Evolutionary conservation across 257 asterid genomes (phyloP).

Genomic region (Euphrasia confusa): DNA sequence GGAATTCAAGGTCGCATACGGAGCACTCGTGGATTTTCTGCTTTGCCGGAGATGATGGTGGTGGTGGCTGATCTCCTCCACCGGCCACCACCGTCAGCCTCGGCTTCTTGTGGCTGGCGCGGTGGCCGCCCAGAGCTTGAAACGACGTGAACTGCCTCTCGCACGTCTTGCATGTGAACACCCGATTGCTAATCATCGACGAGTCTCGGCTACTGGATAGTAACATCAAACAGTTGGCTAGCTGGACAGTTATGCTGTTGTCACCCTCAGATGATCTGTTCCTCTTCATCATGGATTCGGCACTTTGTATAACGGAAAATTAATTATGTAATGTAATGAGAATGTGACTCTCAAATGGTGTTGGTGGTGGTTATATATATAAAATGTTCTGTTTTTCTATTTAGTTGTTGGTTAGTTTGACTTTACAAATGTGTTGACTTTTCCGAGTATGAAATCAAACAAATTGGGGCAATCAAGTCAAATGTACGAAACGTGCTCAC

Average conservation of each 20-base stretch:
- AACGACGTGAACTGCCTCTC: conserved; percentile 58
- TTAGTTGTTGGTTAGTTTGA: background rate
- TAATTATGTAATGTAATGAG: background rate
- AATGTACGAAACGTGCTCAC: background rate
- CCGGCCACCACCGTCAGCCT: conserved; percentile 14
- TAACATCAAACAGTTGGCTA: conserved; percentile 30
- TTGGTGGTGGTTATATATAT: background rate
- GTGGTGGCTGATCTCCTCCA: background rate
- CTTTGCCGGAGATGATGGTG: conserved; percentile 40
- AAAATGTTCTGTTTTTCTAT: background rate
- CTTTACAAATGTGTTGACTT: background rate
- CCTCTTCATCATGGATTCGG: conserved; percentile 29
- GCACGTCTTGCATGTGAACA: conserved; percentile 65
- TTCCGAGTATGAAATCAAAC: background rate
- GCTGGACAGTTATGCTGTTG: background rate
- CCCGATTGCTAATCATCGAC: conserved; percentile 13
- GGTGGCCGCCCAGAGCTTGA: conserved; percentile 84
- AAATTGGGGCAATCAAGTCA: background rate
- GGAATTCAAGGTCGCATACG: conserved; percentile 51
- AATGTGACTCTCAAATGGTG: background rate
- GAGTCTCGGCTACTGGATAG: conserved; percentile 19
- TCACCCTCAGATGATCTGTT: conserved; percentile 29
- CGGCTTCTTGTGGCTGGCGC: conserved; percentile 73
- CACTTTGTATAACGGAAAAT: background rate
- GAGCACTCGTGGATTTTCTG: conserved; percentile 59